Percentiles rank a stretch among this genome's conserved stretches.
Conservation (phyloP, 805 yeast genomes). For the Grigorovia jiainica region DNA sequence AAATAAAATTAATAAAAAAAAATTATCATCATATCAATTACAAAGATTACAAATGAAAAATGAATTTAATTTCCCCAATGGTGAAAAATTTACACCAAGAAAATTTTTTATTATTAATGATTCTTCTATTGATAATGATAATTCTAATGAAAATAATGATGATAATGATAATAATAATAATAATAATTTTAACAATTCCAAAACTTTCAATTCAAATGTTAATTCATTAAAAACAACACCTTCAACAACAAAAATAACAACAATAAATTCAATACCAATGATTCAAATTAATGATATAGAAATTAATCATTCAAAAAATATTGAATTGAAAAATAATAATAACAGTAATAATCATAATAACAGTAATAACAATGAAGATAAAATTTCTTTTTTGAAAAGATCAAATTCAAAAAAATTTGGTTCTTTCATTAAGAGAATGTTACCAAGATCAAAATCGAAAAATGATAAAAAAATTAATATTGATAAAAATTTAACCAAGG, state of each 20-base stretch:
- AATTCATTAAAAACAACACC: no score
- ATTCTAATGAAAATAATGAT: background rate
- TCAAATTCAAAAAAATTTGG: slow-evolving; percentile 3
- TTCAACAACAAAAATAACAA: no score
- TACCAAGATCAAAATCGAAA: background rate
- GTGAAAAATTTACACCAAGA: slow-evolving; percentile 27
- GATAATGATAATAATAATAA: background rate
- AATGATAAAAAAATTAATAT: background rate
- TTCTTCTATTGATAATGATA: background rate
- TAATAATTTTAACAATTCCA: background rate
- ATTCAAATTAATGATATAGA: background rate
- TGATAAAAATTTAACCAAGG: background rate
- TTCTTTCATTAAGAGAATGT: slow-evolving; percentile 3
- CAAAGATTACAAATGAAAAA: slow-evolving; percentile 24
- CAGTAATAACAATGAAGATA: no score
- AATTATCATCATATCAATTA: slow-evolving; percentile 22
- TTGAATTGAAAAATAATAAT: background rate
- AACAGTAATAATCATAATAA: no score
- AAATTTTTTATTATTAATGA: background rate
- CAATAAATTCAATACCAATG: background rate
- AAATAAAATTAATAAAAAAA: background rate
- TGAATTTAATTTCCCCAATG: slow-evolving; percentile 27
- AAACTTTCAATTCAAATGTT: background rate
- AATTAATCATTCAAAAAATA: background rate
- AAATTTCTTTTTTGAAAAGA: slow-evolving; percentile 1